Evolutionary conservation across 164 flowering plant genomes (phyloP).

Genomic region (Umbellularia californica): DNA sequence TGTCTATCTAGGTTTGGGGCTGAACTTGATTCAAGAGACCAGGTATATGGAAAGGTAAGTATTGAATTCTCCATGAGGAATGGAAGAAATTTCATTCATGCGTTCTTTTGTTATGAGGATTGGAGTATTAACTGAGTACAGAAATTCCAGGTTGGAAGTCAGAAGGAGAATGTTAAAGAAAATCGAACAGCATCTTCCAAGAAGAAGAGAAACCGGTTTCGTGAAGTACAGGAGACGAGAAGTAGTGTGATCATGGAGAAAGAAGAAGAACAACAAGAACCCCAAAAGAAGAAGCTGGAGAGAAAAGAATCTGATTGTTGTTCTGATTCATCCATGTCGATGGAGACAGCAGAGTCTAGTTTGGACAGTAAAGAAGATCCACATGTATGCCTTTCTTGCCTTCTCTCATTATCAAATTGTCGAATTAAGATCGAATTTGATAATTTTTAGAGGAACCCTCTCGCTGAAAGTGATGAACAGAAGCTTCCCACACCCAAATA

Average conservation of each 20-base stretch:
- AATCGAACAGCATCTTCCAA: conserved; percentile 6
- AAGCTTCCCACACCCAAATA: not conserved
- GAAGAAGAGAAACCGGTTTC: conserved; percentile 7
- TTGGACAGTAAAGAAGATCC: not conserved
- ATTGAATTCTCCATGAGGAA: not conserved
- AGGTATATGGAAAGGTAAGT: conserved; percentile 6
- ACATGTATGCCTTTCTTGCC: not conserved
- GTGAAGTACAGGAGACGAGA: not conserved
- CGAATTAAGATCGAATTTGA: not conserved
- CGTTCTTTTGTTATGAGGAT: not conserved
- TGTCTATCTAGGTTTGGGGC: conserved; percentile 5
- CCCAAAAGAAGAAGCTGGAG: conserved; percentile 4
- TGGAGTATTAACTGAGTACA: not conserved
- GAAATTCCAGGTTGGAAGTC: not conserved
- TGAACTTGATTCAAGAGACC: not conserved
- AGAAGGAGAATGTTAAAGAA: conserved; percentile 1
- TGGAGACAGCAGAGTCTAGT: not conserved
- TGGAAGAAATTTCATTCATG: not conserved
- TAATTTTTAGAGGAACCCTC: not conserved
- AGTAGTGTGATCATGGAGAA: not conserved
- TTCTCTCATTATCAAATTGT: not conserved
- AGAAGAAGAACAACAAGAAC: not conserved
- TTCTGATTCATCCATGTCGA: conserved; percentile 2
- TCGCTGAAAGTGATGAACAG: not conserved
- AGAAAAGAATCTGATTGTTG: conserved; percentile 1